phyloP scores from a whole-genome alignment of 2,329 filamentous ascomycete species.

The Colletotrichum paranaense region DNA sequence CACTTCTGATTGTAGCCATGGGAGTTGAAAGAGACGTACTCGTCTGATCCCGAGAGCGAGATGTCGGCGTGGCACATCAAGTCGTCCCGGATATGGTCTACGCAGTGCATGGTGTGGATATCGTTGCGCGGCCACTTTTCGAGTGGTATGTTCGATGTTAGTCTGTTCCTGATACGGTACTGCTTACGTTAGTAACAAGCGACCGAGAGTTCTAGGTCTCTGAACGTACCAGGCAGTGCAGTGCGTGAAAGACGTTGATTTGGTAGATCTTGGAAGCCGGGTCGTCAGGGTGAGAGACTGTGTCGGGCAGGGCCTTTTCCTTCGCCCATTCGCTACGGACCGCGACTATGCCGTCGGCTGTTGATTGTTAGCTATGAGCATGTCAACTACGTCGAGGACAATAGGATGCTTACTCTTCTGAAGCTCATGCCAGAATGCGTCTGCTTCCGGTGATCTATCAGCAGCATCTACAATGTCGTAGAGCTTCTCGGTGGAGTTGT shows the following conservation, averaged over 20 bases:
- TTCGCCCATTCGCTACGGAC: not conserved
- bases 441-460: not conserved
- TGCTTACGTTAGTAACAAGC: not conserved
- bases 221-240: slow-evolving; percentile 9
- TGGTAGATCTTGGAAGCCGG: not conserved
- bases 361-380: not conserved
- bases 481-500: not conserved
- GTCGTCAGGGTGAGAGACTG: not conserved
- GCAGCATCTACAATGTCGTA: not conserved
- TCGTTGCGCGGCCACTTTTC: slow-evolving; percentile 14
- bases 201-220: rapidly evolving
- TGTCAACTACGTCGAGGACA: not conserved
- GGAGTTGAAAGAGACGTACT: not conserved
- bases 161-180: slow-evolving; percentile 15
- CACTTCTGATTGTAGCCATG: not conserved
- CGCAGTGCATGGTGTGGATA: slow-evolving; percentile 16
- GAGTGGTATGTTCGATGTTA: slow-evolving; percentile 1
- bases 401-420: not conserved
- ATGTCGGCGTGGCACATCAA: slow-evolving; percentile 14
- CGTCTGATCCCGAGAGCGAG: not conserved
- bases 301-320: not conserved
- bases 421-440: not conserved
- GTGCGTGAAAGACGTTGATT: slow-evolving; percentile 16
- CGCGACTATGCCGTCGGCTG: not conserved
- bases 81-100: slow-evolving; percentile 5